Evolutionary conservation across 495 filamentous ascomycete species (phyloP).

Genomic region (Usnea hakonensis): DNA sequence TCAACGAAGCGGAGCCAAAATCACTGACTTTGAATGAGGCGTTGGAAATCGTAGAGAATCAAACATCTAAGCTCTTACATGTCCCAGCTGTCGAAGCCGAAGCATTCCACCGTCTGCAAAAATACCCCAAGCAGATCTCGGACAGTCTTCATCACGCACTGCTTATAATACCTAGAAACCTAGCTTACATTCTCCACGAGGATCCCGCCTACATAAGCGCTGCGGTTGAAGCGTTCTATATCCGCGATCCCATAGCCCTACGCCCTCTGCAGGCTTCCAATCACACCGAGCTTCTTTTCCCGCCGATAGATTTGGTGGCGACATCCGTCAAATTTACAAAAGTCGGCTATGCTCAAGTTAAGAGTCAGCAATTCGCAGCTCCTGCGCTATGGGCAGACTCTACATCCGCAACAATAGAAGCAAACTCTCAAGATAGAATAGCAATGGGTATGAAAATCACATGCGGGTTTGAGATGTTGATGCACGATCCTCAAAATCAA

Average conservation of each 20-base stretch:
- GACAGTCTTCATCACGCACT: constrained; percentile 64
- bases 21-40: constrained; percentile 54
- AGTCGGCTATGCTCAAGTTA: constrained; percentile 83
- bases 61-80: constrained; percentile 49
- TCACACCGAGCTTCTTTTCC: constrained; percentile 47
- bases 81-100: constrained; percentile 72
- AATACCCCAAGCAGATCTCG: constrained; percentile 68
- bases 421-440: constrained; percentile 37
- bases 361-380: constrained; percentile 72
- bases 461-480: constrained; percentile 85
- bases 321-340: constrained; percentile 75
- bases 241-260: constrained; percentile 75
- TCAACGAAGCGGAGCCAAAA: constrained; percentile 32
- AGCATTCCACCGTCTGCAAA: constrained; percentile 76
- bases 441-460: constrained; percentile 85
- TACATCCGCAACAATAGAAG: constrained; percentile 32
- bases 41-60: constrained; percentile 45
- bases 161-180: constrained; percentile 66
- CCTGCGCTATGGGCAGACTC: constrained; percentile 54
- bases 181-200: constrained; percentile 72
- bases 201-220: constrained; percentile 68
- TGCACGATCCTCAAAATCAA: constrained; percentile 54
- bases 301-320: constrained; percentile 69
- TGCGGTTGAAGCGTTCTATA: constrained; percentile 85
- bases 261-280: constrained; percentile 54